Conservation (phyloP, 805 yeast species). For the Wickerhamiella occidentalis region DNA sequence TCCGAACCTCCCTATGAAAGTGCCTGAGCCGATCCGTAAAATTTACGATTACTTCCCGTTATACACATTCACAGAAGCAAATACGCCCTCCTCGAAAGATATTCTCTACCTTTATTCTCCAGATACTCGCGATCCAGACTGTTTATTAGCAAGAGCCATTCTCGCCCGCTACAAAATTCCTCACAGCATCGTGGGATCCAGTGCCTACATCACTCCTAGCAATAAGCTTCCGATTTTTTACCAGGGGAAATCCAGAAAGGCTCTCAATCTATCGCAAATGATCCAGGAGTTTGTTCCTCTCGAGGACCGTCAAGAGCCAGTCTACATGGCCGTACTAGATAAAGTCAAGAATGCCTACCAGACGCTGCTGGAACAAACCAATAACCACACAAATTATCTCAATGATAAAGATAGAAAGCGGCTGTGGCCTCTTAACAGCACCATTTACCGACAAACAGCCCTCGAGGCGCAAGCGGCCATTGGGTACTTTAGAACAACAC, state of each 20-base stretch:
- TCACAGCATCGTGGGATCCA: background rate
- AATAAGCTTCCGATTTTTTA: conserved; percentile 16
- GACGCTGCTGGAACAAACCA: conserved; percentile 13
- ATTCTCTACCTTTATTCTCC: conserved; percentile 20
- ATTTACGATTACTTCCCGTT: conserved; percentile 29
- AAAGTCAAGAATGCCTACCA: conserved; percentile 21
- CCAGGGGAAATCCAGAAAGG: background rate
- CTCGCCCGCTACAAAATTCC: conserved; percentile 11
- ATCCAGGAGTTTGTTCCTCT: conserved; percentile 5
- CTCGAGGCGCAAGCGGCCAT: conserved; percentile 7
- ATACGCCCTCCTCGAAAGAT: background rate
- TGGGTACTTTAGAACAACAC: conserved; percentile 12
- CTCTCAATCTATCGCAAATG: conserved; percentile 5
- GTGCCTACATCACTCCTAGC: conserved; percentile 17
- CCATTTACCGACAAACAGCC: conserved; percentile 12
- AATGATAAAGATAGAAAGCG: background rate
- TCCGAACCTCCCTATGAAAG: conserved; percentile 16
- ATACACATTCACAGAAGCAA: conserved; percentile 14
- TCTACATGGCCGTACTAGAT: conserved; percentile 6
- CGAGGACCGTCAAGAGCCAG: conserved; percentile 9
- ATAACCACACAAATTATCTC: conserved; percentile 9
- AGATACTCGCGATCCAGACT: conserved; percentile 25
- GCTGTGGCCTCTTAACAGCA: conserved; percentile 17
- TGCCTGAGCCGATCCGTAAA: conserved; percentile 23
- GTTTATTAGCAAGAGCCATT: conserved; percentile 20